These are phyloP conservation scores for Rhamnella rubrinervis DNA, from an alignment of 331 rosid genomes.

Conservation along the genomic window DNA sequence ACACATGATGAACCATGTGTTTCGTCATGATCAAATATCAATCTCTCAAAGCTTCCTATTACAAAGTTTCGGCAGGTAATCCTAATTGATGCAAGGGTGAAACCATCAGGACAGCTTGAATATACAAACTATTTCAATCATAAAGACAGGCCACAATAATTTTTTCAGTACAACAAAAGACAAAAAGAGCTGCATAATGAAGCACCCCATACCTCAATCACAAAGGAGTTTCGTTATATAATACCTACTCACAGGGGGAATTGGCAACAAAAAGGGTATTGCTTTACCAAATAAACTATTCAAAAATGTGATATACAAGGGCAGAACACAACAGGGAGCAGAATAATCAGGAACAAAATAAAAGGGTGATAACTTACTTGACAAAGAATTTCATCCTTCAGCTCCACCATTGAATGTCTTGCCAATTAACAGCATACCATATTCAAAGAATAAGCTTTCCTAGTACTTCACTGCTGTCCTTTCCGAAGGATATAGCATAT, in stretches of 20 bases:
- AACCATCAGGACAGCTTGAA: background rate
- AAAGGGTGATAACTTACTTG: slow-evolving; percentile 31
- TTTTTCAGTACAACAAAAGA: background rate
- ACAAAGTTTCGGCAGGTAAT: background rate
- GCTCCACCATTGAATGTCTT: slow-evolving; percentile 39
- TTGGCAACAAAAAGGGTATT: slow-evolving; percentile 7
- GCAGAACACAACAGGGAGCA: slow-evolving; percentile 18
- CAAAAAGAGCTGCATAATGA: background rate
- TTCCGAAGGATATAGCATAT: background rate
- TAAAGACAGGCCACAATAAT: too few species aligned
- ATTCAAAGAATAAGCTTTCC: slow-evolving; percentile 24
- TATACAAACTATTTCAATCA: background rate
- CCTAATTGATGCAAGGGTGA: background rate
- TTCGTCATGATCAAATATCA: too few species aligned
- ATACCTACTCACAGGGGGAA: slow-evolving; percentile 4
- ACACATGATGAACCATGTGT: background rate
- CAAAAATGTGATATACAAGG: slow-evolving; percentile 3
- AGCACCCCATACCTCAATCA: slow-evolving; percentile 16
- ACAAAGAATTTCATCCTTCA: slow-evolving; percentile 35
- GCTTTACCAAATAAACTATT: slow-evolving; percentile 16
- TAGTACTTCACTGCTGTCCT: slow-evolving; percentile 11
- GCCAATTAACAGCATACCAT: slow-evolving; percentile 23
- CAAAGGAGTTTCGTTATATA: slow-evolving; percentile 8
- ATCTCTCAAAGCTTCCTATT: background rate
- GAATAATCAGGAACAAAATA: slow-evolving; percentile 18